Percentiles rank a stretch among this genome's conserved stretches.
These are phyloP conservation scores for Dichotomopilus funicola DNA, from an alignment of 2,329 filamentous ascomycete genomes.

Conservation along the genomic window DNA sequence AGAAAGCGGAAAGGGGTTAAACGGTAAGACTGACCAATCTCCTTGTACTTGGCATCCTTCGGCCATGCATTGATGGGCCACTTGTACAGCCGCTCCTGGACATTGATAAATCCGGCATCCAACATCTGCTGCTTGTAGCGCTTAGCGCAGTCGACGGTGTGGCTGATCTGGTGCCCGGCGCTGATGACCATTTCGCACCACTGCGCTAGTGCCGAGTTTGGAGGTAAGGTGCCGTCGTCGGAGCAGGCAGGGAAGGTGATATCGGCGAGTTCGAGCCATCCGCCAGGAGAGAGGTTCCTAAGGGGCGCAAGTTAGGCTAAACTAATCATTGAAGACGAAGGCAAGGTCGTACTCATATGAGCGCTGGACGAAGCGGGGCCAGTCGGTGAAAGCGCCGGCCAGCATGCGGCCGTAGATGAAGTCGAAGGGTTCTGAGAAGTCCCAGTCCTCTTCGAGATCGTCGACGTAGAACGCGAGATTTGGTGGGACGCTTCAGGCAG, in stretches of 20 bases:
- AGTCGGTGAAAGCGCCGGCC: conserved; percentile 12
- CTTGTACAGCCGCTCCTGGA: conserved; percentile 10
- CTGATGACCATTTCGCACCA: conserved; percentile 11
- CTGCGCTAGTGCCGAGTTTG: conserved; percentile 3
- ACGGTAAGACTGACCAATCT: conserved; percentile 10
- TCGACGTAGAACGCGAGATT: conserved; percentile 45
- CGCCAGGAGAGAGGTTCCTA: conserved; percentile 16
- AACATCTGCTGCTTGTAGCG: conserved; percentile 9
- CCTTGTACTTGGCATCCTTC: conserved; percentile 10
- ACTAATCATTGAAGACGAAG: neutral
- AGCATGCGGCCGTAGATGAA: conserved; percentile 17
- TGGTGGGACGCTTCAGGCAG: conserved; percentile 35
- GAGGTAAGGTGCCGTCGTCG: conserved; percentile 13
- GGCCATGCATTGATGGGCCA: conserved; percentile 17
- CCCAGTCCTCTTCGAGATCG: conserved; percentile 26
- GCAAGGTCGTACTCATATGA: conserved; percentile 2
- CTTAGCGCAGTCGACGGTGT: conserved; percentile 5
- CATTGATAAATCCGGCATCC: conserved; percentile 16
- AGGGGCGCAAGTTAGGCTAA: neutral
- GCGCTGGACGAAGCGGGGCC: conserved; percentile 11
- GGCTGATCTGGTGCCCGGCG: neutral
- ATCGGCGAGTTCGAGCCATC: conserved; percentile 20
- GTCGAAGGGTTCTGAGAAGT: conserved; percentile 16
- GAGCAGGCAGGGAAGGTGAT: conserved; percentile 7
- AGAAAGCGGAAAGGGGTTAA: neutral